Conservation (phyloP, 1,284 basidiomycete genomes). For the Boletus semigastroideus region DNA sequence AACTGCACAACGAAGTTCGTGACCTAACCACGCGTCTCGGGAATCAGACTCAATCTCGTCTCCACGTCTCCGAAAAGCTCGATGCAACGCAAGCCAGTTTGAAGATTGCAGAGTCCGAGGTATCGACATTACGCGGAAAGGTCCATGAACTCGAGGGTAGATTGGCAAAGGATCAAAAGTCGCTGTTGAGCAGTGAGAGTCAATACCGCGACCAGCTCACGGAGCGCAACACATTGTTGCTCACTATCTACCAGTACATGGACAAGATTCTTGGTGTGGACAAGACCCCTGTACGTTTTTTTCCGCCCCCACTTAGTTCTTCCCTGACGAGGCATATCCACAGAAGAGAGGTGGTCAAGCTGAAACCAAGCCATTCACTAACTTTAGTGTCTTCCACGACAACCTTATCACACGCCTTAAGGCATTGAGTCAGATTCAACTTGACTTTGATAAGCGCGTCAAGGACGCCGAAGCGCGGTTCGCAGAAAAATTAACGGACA, state of each 20-base stretch:
- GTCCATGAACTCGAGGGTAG: slow-evolving; percentile 79
- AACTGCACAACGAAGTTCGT: slow-evolving; percentile 74
- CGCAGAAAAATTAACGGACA: slow-evolving; percentile 69
- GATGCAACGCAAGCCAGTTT: slow-evolving; percentile 62
- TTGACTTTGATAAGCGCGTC: slow-evolving; percentile 83
- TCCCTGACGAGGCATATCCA: neutral
- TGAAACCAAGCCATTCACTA: slow-evolving; percentile 89
- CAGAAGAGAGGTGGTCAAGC: slow-evolving; percentile 72
- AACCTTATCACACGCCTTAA: slow-evolving; percentile 89
- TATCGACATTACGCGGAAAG: slow-evolving; percentile 54
- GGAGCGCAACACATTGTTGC: slow-evolving; percentile 87
- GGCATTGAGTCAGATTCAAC: slow-evolving; percentile 77
- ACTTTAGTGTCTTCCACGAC: slow-evolving; percentile 94
- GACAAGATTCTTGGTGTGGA: slow-evolving; percentile 92
- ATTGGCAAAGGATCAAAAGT: slow-evolving; percentile 81
- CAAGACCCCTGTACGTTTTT: slow-evolving; percentile 70
- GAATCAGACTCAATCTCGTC: slow-evolving; percentile 78
- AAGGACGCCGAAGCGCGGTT: slow-evolving; percentile 80
- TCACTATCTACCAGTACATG: slow-evolving; percentile 94
- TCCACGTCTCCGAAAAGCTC: slow-evolving; percentile 87
- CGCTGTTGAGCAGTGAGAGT: slow-evolving; percentile 67
- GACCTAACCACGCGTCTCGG: slow-evolving; percentile 77
- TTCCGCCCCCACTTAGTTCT: neutral
- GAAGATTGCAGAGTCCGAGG: slow-evolving; percentile 67
- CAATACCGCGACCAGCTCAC: slow-evolving; percentile 89